Evolutionary conservation across 768 basidiomycete species (phyloP).

Genomic region (Lactifluus volemus): DNA sequence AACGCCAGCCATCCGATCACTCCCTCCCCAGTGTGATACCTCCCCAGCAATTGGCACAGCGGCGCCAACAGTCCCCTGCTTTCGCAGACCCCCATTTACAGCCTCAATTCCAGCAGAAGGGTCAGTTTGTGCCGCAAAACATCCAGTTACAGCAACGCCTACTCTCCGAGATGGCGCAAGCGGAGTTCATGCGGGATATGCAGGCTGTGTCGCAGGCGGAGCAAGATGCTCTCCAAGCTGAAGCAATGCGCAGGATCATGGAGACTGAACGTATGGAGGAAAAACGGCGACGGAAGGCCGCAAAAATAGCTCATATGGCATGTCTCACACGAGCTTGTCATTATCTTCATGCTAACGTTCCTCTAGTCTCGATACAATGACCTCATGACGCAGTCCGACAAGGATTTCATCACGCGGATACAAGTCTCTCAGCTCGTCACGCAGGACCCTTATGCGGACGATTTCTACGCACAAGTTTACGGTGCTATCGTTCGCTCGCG

Average conservation of each 20-base stretch:
- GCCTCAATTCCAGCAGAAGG: slow-evolving; percentile 41
- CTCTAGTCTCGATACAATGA: slow-evolving; percentile 83
- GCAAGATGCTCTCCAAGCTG: slow-evolving; percentile 62
- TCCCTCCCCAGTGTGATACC: slow-evolving; percentile 42
- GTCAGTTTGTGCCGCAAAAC: slow-evolving; percentile 50
- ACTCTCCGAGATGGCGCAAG: slow-evolving; percentile 68
- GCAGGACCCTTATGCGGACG: slow-evolving; percentile 94
- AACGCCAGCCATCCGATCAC: slow-evolving; percentile 37
- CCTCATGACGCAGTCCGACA: slow-evolving; percentile 96
- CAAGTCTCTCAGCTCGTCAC: slow-evolving; percentile 98
- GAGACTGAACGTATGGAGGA: slow-evolving; percentile 87
- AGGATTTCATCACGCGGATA: slow-evolving; percentile 98
- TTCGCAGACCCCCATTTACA: slow-evolving; percentile 23
- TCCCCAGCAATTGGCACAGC: slow-evolving; percentile 34
- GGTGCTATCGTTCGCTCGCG: slow-evolving; percentile 76
- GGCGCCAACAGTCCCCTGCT: slow-evolving; percentile 35
- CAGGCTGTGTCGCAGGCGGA: slow-evolving; percentile 51
- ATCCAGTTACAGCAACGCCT: slow-evolving; percentile 68
- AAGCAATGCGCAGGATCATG: slow-evolving; percentile 84
- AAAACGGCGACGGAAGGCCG: slow-evolving; percentile 68
- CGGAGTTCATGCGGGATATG: slow-evolving; percentile 56
- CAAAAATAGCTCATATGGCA: slow-evolving; percentile 87
- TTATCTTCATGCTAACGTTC: not conserved
- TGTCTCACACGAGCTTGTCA: slow-evolving; percentile 17
- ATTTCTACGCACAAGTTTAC: slow-evolving; percentile 97